Evolutionary conservation across 169 alveolate species (phyloP).

Genomic region (Plasmodium cynomolgi): DNA sequence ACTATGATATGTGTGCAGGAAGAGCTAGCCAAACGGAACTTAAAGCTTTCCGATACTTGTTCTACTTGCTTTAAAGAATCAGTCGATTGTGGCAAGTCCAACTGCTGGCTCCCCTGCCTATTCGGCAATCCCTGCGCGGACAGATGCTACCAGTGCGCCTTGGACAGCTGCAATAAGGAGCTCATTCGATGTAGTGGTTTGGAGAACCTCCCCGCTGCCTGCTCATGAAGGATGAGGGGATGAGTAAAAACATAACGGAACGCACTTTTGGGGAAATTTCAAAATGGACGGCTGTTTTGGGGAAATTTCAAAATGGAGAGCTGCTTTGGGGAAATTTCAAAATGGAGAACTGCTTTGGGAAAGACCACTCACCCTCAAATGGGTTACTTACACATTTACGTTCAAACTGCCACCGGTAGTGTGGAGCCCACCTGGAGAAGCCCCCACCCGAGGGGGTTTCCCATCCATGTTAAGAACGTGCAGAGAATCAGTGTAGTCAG

Average conservation of each 20-base stretch:
- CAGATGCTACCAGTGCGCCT: slow-evolving; percentile 35
- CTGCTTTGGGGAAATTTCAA: not conserved
- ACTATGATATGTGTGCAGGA: slow-evolving; percentile 57
- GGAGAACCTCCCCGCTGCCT: slow-evolving; percentile 39
- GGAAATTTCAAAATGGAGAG: not conserved
- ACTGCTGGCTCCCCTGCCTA: slow-evolving; percentile 54
- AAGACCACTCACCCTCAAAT: not conserved
- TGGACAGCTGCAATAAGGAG: slow-evolving; percentile 19
- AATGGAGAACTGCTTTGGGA: not conserved
- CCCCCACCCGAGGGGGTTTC: not conserved
- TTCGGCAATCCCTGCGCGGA: slow-evolving; percentile 50
- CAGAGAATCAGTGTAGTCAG: not conserved
- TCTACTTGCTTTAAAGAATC: slow-evolving; percentile 39
- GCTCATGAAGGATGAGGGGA: not conserved
- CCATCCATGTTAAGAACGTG: not conserved
- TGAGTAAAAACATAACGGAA: not conserved
- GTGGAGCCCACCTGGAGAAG: not conserved
- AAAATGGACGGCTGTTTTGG: not conserved
- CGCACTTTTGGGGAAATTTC: not conserved
- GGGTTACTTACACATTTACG: not conserved
- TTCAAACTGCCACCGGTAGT: not conserved
- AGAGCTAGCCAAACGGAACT: slow-evolving; percentile 27
- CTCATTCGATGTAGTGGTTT: slow-evolving; percentile 42
- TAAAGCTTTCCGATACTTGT: slow-evolving; percentile 53
- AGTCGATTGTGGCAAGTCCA: slow-evolving; percentile 69